Conservation (phyloP, 2,329 filamentous ascomycete genomes). For the Blastomyces emzantsi region DNA sequence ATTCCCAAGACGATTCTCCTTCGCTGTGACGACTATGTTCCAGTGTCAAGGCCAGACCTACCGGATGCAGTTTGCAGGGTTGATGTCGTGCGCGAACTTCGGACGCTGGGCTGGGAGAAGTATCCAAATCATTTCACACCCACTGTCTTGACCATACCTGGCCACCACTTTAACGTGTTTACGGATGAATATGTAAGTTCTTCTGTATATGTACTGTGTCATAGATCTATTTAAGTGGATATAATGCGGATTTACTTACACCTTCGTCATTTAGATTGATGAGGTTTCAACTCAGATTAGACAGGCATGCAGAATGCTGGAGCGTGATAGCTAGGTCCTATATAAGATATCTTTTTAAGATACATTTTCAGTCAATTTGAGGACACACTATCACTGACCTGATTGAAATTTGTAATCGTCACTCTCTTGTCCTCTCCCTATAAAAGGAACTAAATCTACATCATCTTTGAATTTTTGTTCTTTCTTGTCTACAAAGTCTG, state of each 20-base stretch:
- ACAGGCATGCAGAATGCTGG: constrained; percentile 16
- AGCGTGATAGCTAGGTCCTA: constrained; percentile 6
- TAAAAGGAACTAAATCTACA: neutral
- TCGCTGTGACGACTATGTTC: constrained; percentile 16
- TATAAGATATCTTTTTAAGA: neutral
- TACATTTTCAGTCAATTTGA: neutral
- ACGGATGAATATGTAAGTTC: constrained; percentile 15
- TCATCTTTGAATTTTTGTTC: neutral
- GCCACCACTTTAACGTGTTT: constrained; percentile 20
- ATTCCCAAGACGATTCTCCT: constrained; percentile 15
- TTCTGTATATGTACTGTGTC: neutral
- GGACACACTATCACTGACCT: neutral
- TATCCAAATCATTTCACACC: constrained; percentile 16
- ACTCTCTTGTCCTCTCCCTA: neutral
- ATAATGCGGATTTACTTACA: neutral
- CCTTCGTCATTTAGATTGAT: constrained; percentile 13
- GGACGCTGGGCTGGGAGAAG: constrained; percentile 18
- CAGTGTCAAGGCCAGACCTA: constrained; percentile 10
- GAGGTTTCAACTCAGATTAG: constrained; percentile 15
- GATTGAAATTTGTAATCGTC: neutral
- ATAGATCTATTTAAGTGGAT: neutral
- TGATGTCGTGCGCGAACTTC: constrained; percentile 14
- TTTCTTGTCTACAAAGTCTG: neutral
- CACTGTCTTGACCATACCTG: constrained; percentile 16
- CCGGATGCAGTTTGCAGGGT: constrained; percentile 14